Evolutionary conservation across 1,139 yeast genomes (phyloP).

Genomic region (Pneumocystis canis): DNA sequence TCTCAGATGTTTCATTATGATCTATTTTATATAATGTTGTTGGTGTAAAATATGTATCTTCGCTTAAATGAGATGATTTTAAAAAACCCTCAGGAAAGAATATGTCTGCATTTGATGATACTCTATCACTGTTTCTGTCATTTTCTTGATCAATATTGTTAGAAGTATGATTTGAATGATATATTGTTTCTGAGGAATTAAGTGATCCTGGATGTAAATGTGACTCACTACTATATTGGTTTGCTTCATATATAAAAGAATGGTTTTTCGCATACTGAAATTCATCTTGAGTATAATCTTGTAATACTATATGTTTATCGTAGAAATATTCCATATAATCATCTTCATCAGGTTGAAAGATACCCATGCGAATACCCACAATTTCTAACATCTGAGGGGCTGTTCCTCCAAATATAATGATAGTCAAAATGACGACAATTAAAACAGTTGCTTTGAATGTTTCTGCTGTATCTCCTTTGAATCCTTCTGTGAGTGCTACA

Average conservation of each 20-base stretch:
- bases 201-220: neutral
- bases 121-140: slow-evolving; percentile 3
- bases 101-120: slow-evolving; percentile 11
- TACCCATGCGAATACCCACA: slow-evolving; percentile 82
- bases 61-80: slow-evolving; percentile 7
- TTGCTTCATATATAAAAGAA: neutral
- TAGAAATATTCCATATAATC: slow-evolving; percentile 85
- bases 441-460: slow-evolving; percentile 84
- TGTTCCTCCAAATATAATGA: slow-evolving; percentile 93
- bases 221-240: slow-evolving; percentile 3
- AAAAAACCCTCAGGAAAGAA: slow-evolving; percentile 2
- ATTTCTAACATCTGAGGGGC: slow-evolving; percentile 97
- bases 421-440: slow-evolving; percentile 92
- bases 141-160: slow-evolving; percentile 3
- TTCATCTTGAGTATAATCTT: neutral
- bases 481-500: slow-evolving; percentile 94
- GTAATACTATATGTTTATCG: slow-evolving; percentile 48
- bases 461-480: slow-evolving; percentile 86
- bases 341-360: slow-evolving; percentile 57
- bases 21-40: slow-evolving; percentile 13
- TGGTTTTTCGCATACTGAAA: neutral
- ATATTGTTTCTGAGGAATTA: neutral
- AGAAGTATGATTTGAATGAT: neutral
- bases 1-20: slow-evolving; percentile 15
- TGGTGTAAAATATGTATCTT: slow-evolving; percentile 12